Evolutionary conservation across 225 moss, liverwort and hornwort species (phyloP), one percentile per base, ranked within the genome.

Genomic region (Climacium dendroides): DNA sequence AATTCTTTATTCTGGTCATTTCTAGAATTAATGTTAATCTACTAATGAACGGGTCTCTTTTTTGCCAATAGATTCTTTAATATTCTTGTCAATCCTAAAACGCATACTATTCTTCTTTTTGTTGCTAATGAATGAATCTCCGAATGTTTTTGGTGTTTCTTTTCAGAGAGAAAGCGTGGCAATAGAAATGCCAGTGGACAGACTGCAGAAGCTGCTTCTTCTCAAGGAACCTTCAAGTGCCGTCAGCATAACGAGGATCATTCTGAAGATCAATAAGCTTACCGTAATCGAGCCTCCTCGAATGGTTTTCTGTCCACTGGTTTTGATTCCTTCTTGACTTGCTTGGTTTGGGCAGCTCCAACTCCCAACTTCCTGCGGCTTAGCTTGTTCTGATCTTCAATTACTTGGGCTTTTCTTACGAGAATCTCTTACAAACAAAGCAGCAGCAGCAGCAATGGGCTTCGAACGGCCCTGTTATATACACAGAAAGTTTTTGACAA

Each of bases 161-260:
- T 83, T 82, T 19, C 90, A 93, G 93, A 92, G 81, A 84, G 93
- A 73, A 92, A 92, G 85, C 93, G 93, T 25, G 89, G 86, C 72
- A 90, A 80, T 78, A 84, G 90, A 80, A 90, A 85, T 85, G 79
- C 47, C 19, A 72, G 37, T 77, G 90, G 85, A 19, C 85, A 90
- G 37, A 81, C 85, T 83, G 55, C 82, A 11, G 85, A 92, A 83
- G 91, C 89, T 41, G 90, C 91, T 63, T 48, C 90, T 75, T 80
- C 90, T 57, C 89, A 73, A 17, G 57, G 85, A 60, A 61, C 83
- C 69, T 77, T 85, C 80, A 89, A 89, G 73, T 80, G 84, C 72
- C 45, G 45, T 90, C 85, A 34, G 74, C 87, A 28, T 79, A 85
- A 72, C 63, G 79, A 77, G 13, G 53, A 84, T 71, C 41, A 61